Conservation (phyloP, 2,329 filamentous ascomycete species). For the Xylariomycetidae sp. region DNA sequence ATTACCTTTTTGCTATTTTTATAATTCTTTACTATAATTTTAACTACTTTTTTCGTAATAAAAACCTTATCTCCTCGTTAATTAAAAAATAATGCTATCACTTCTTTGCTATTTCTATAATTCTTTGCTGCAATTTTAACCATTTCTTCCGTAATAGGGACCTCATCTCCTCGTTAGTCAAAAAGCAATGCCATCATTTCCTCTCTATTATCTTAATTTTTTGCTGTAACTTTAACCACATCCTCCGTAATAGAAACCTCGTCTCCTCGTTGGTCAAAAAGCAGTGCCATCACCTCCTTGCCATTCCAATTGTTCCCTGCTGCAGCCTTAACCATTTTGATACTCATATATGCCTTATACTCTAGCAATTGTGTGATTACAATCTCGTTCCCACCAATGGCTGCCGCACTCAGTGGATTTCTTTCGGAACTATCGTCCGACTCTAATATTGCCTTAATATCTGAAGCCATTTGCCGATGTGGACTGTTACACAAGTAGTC, state of each 20-base stretch:
- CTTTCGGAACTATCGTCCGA: no score
- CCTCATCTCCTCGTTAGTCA: neutral
- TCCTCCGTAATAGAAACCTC: neutral
- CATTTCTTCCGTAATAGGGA: neutral
- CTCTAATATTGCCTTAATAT: no score
- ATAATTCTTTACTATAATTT: neutral
- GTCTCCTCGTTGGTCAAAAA: neutral
- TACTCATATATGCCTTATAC: neutral
- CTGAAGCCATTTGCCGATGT: neutral
- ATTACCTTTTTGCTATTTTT: no score
- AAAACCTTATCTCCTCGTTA: neutral
- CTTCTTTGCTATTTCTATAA: no score
- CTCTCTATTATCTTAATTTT: no score
- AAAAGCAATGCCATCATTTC: neutral
- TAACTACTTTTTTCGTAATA: neutral
- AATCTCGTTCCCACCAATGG: neutral
- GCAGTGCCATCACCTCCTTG: no score
- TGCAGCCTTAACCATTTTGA: no score
- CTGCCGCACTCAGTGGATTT: no score
- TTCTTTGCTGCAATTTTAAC: neutral
- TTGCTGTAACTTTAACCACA: neutral
- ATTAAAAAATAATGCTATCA: neutral
- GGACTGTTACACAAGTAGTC: no score
- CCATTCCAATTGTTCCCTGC: no score
- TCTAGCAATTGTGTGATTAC: neutral